Base-by-base conservation (phyloP, 2,329 filamentous ascomycete species). In the Botryotinia convoluta region DNA sequence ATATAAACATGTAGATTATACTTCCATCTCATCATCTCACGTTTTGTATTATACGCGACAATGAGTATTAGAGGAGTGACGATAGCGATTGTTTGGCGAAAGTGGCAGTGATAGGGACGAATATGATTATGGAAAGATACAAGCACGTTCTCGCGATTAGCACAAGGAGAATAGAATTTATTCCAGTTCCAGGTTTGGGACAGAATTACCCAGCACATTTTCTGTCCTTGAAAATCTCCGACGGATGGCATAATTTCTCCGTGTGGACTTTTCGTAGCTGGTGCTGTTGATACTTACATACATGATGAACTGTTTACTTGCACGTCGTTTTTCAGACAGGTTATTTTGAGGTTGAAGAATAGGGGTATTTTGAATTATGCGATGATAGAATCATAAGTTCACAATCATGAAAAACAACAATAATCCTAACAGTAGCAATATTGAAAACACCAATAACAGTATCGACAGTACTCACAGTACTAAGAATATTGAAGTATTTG, bases 31-130 rank as follows among this genome's bases (percentile, higher is more conserved):
- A 39, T 12, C 20, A 45, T 22, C 26, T 10, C 3, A 48, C 3
- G 20, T 9, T 10, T 9, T 48, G 20, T 9, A 26, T 9, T 48
- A 20, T 16, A 51, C 14, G 4, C 12, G 48, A n/a, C 10, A 51
- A 51, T 7, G n/a, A n/a, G n/a, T n/a, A n/a, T n/a, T n/a, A n/a
- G n/a, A n/a, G n/a, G 9, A 51, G 10, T 14, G 9, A 14, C 3
- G 26, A n/a, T 4, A 14, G 3, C 22, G 6, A 20, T 0, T 0
- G 5, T 26, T 51, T 51, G 1, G 48, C 9, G 22, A 26, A 1
- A 51, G n/a, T n/a, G 22, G 10, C 22, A n/a, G 1, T 51, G 0
- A 0, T 10, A 10, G 9, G 3, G 22, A n/a, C 1, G 22, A 1
- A 20, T 45, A 18, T 0, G 18, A 20, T 20, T 20, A 9, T 20